Percentiles rank a stretch among this genome's conserved stretches.
Evolutionary conservation across 257 asterid species (phyloP).

Genomic region (Cinchona pubescens): DNA sequence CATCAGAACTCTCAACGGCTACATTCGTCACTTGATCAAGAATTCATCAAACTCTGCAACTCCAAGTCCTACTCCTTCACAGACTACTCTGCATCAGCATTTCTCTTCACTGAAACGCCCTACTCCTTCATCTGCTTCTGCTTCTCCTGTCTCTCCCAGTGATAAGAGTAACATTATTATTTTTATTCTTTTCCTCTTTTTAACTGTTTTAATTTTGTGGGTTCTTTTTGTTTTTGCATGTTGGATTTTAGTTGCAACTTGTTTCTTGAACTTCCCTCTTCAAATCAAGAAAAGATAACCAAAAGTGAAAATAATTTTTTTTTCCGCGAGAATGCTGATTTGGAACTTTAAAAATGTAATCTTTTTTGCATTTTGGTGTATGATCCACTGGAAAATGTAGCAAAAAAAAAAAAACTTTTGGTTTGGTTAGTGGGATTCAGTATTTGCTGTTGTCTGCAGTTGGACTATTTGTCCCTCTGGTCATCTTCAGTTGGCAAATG

Average conservation of each 20-base stretch:
- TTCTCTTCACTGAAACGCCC: not conserved
- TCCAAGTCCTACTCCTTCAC: not conserved
- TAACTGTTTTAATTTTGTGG: not conserved
- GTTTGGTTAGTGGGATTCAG: too few species aligned
- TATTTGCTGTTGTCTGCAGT: too few species aligned
- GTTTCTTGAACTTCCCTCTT: not conserved
- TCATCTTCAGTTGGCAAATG: too few species aligned
- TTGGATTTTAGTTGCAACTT: not conserved
- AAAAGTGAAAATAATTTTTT: too few species aligned
- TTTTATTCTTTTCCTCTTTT: not conserved
- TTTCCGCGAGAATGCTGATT: too few species aligned
- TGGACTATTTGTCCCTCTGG: too few species aligned
- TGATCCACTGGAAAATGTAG: too few species aligned
- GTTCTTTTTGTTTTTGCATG: not conserved
- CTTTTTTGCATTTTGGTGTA: too few species aligned
- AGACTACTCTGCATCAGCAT: not conserved
- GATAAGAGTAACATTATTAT: not conserved
- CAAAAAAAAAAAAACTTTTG: too few species aligned
- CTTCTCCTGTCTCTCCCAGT: not conserved
- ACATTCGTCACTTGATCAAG: not conserved
- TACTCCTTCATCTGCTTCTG: not conserved
- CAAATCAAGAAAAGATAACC: not conserved
- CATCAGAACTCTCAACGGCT: not conserved
- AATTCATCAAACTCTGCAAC: too few species aligned
- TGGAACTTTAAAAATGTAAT: too few species aligned